Conservation (phyloP, 208 protist species). For the Sergeia podlipaevii region DNA sequence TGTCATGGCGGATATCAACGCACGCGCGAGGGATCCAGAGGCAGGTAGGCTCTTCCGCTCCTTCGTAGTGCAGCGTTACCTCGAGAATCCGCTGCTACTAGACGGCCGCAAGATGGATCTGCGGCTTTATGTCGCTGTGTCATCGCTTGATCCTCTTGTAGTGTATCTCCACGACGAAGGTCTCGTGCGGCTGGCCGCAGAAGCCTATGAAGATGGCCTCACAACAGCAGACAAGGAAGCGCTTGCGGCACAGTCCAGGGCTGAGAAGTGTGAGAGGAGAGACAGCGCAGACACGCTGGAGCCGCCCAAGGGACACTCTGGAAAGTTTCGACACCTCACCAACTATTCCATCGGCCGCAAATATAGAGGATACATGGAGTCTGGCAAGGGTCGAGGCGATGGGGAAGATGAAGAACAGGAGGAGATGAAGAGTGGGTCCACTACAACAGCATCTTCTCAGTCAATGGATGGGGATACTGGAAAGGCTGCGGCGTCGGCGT, state of each 20-base stretch:
- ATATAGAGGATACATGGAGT: constrained; percentile 11
- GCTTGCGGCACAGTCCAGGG: too few relatives aligned
- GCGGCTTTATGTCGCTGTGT: constrained; percentile 93
- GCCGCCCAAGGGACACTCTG: not conserved
- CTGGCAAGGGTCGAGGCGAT: not conserved
- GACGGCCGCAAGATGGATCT: constrained; percentile 95
- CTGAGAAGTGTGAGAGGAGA: too few relatives aligned
- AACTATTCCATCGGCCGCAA: constrained; percentile 90
- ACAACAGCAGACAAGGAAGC: not conserved
- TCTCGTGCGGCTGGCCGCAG: constrained; percentile 91
- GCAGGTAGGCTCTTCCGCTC: constrained; percentile 20
- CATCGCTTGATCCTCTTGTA: constrained; percentile 84
- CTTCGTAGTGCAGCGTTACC: constrained; percentile 94
- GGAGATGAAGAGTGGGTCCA: too few relatives aligned
- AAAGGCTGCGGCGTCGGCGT: too few relatives aligned
- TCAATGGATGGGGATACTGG: too few relatives aligned
- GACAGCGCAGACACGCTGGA: not conserved
- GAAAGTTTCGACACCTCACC: constrained; percentile 86
- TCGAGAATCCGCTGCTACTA: constrained; percentile 91
- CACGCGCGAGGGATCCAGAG: constrained; percentile 16
- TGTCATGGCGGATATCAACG: constrained; percentile 55
- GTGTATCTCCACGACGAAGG: constrained; percentile 93
- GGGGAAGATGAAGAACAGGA: not conserved
- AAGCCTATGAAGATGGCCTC: constrained; percentile 63
- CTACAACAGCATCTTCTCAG: too few relatives aligned